Evolutionary conservation across 495 filamentous ascomycete genomes (phyloP), one percentile per base, ranked within the genome.

Genomic region (Tuber brumale): DNA sequence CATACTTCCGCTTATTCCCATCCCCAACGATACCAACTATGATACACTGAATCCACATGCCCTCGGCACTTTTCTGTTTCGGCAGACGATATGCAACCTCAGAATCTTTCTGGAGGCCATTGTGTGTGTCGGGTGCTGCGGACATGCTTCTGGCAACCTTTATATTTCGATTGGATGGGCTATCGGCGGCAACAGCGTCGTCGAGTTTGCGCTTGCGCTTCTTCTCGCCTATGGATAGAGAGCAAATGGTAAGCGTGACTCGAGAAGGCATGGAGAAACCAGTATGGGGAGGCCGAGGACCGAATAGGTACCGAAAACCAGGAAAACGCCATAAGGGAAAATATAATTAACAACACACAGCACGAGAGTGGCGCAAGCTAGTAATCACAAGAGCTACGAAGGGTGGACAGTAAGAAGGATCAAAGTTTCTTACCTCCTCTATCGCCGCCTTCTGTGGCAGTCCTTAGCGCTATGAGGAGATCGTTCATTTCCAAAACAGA

Each of bases 21-120:
- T 97, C 93, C 16, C 93, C 95, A 72, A 91, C 87, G 27, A 98
- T 91, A 57, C 88, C 87, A 76, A 93, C 92, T 77, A 99, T 94
- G 73, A 91, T 91, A 77, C 94, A 97, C 76, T 97, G 89, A 74
- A 98, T 97, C 89, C 92, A 94, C 81, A 93, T 92, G 46, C 88
- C 86, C 75, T 92, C 92, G 70, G 89, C 88, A 39, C 86, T 87
- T 3, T 88, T 87, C 72, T 91, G 89, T 82, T 94, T 95, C 61
- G 91, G 93, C 6, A 83, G 76, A 19, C 82, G 76, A 70, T 83
- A 83, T 21, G 82, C 82, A 69, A 83, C 82, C 42, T 83, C 82
- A 3, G 81, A 74, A 61, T 77, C 41, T 35, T 79, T 61, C 42
- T 83, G 79, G 44, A 83, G 76, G 69, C 66, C 80, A 42, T 82